phyloP scores from a whole-genome alignment of 139 green algal species.

The Asterochloris sp. region DNA sequence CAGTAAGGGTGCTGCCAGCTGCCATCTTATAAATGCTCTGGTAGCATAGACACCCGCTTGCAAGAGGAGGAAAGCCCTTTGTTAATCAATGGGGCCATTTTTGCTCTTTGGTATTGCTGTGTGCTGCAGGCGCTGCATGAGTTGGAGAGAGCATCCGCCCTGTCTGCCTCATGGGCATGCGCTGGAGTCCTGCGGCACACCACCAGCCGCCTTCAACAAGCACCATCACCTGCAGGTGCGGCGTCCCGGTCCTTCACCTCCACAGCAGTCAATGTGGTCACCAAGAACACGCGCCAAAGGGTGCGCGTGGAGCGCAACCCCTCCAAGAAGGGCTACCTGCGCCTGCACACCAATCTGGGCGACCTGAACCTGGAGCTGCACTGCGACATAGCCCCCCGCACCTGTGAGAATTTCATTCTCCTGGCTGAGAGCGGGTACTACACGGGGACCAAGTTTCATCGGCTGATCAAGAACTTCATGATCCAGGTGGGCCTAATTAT shows the following conservation, averaged over 20 bases:
- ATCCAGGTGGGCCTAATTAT: conserved; percentile 48
- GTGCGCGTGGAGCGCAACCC: conserved; percentile 69
- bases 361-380: conserved; percentile 94
- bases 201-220: too few species aligned
- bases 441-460: conserved; percentile 82
- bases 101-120: too few species aligned
- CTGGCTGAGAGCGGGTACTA: conserved; percentile 91
- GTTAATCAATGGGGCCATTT: too few species aligned
- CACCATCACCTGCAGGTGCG: conserved; percentile 26
- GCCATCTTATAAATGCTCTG: too few species aligned
- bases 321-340: conserved; percentile 86
- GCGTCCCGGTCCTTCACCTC: conserved; percentile 79
- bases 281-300: conserved; percentile 45
- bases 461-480: conserved; percentile 96
- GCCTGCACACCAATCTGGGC: conserved; percentile 71
- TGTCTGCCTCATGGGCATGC: too few species aligned
- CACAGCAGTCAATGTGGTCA: conserved; percentile 57
- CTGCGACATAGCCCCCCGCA: conserved; percentile 78
- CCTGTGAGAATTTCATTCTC: conserved; percentile 96
- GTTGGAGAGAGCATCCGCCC: too few species aligned
- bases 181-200: too few species aligned
- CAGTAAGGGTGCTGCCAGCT: too few species aligned
- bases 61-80: too few species aligned
- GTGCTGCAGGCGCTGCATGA: too few species aligned
- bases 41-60: too few species aligned